Base-by-base conservation (phyloP, 1,139 yeast genomes). In the Blastobotrys raffinosifermentans region DNA sequence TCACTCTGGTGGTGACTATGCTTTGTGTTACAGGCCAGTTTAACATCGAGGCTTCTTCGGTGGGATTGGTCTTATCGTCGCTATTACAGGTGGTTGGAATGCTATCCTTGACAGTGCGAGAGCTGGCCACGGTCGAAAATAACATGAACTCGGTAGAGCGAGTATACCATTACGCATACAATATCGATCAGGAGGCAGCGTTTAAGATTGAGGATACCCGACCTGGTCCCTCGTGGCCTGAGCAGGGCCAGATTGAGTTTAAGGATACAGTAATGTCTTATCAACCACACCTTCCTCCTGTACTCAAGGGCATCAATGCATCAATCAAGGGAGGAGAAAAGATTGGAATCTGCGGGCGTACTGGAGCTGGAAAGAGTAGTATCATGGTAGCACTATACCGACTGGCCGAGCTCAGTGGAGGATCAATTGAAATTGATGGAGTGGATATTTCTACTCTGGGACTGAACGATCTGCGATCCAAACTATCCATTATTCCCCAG, bases 111-210 rank as follows among this genome's bases (percentile, higher is more conserved):
- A 63, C 59, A 49, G 67, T 58, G 31, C 46, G 79, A 55, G 62
- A 70, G 58, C 17, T 62, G 57, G 82, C 94, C 1, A 79, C 77
- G 53, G 74, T 81, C 20, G 94, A 85, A 56, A 84, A 82, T 59
- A 81, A 80, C 53, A 73, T 85, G 86, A 83, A 82, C 53, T 77
- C 93, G 5, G 91, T 80, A n/a, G 95, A 86, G 62, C 72, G 96
- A 55, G 61, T 86, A 37, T 70, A 75, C 44, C 73, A 78, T 40
- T 84, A 84, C 58, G 91, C 89, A 0, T 67, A 70, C 17, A 77
- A 80, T 20, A 61, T 85, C 38, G 83, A 81, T 0, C 73, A 70
- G 47, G 91, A 81, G 53, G 77, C 80, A 0, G 65, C 73, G 0
- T 73, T 46, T 41, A 61, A 58, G 27, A 74, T 70, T 37, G 64